Percentiles rank a stretch among this genome's conserved stretches.
Evolutionary conservation across 331 rosid genomes (phyloP).

Genomic region (Prunus yedoensis): DNA sequence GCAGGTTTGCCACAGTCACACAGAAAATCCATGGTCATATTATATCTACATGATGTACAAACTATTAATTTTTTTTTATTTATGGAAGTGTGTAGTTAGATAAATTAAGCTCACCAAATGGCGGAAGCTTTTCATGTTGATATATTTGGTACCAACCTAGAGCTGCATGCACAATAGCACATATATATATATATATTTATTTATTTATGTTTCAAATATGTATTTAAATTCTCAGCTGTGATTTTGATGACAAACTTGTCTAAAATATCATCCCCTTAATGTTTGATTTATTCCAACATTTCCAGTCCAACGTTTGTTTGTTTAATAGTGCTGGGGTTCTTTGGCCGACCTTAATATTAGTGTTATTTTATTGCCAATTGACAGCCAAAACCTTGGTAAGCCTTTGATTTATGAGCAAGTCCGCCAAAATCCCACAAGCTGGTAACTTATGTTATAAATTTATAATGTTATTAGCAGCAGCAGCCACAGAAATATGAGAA

Average conservation of each 20-base stretch:
- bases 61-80: too few relatives aligned
- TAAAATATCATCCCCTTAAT: neutral
- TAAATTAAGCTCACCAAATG: too few relatives aligned
- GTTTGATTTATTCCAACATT: slow-evolving; percentile 19
- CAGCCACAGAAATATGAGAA: neutral
- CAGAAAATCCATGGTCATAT: too few relatives aligned
- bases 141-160: too few relatives aligned
- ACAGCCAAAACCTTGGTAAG: slow-evolving; percentile 3
- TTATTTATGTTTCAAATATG: neutral
- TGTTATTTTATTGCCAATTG: neutral
- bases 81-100: too few relatives aligned
- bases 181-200: too few relatives aligned
- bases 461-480: neutral
- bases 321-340: neutral
- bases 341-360: slow-evolving; percentile 3
- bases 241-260: neutral
- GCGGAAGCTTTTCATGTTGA: too few relatives aligned
- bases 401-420: slow-evolving; percentile 1
- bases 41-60: too few relatives aligned
- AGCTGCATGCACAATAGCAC: too few relatives aligned
- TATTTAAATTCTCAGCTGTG: neutral
- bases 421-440: neutral
- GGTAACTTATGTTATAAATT: neutral
- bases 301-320: neutral
- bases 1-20: too few relatives aligned